A percentile compares a stretch with the other conserved stretches of the same genome.
These are phyloP conservation scores for Leccinum imitatum DNA, from an alignment of 768 basidiomycete species.

Conservation along the genomic window DNA sequence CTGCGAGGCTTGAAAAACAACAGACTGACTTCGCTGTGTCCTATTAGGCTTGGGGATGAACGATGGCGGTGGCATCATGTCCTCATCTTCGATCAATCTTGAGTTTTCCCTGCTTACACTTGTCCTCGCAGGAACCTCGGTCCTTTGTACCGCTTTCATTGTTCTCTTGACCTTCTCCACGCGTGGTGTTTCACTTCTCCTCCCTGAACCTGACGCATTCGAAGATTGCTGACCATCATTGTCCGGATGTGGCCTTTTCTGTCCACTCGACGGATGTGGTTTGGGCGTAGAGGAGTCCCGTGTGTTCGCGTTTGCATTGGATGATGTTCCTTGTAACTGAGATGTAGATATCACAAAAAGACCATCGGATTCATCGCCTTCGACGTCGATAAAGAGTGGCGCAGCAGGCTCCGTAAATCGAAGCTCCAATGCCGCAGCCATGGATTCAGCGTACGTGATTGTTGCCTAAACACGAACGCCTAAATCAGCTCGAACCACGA, in stretches of 20 bases:
- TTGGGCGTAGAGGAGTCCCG: conserved; percentile 20
- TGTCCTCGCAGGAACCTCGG: conserved; percentile 19
- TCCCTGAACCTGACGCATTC: conserved; percentile 17
- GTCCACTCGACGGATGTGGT: conserved; percentile 11
- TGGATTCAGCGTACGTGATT: conserved; percentile 74
- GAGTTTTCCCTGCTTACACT: conserved; percentile 17
- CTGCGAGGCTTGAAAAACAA: conserved; percentile 18
- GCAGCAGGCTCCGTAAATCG: conserved; percentile 73
- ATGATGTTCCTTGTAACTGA: conserved; percentile 42
- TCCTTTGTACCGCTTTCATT: conserved; percentile 37
- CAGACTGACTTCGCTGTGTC: conserved; percentile 11
- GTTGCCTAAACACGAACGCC: conserved; percentile 57
- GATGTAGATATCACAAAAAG: conserved; percentile 82
- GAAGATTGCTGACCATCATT: conserved; percentile 32
- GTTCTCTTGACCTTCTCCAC: conserved; percentile 46
- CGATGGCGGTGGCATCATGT: conserved; percentile 43
- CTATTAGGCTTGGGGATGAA: conserved; percentile 18
- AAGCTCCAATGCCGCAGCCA: conserved; percentile 61
- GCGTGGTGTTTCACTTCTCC: conserved; percentile 38
- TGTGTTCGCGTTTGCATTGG: conserved; percentile 17
- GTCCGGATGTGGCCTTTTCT: conserved; percentile 23
- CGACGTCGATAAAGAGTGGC: conserved; percentile 77
- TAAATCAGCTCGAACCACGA: background rate
- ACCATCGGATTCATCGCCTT: conserved; percentile 60
- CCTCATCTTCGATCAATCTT: conserved; percentile 19